Base-by-base conservation (phyloP, 306 rosid species). In the Pueraria montana region DNA sequence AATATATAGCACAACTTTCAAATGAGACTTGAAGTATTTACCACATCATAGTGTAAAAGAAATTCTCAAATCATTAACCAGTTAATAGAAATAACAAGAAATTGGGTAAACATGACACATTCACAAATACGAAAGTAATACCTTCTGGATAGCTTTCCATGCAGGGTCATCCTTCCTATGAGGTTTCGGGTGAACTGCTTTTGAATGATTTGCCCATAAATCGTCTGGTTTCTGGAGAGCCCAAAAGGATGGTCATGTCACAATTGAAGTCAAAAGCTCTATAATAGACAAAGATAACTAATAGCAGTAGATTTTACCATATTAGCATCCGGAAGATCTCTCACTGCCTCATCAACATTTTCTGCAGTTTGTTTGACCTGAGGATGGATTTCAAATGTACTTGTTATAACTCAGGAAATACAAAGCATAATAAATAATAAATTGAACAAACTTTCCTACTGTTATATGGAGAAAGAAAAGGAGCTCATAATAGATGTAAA, bases 251-350 rank as follows among this genome's bases (percentile, higher is more conserved):
- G 20, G 1, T 45, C 46, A 46, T 83, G 78, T 87, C 63, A 88
- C 38, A 24, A 72, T 27, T 74, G 21, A 74, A 78, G 27, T 56
- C 56, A 70, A 76, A 86, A 62, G 26, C 56, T 72, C 61, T 80
- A 55, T 62, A 58, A 38, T 63, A 64, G 61, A 77, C 12, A 21
- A 68, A 23, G 46, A 72, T 76, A 70, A 76, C 58, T 9, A 14
- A 24, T 7, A 2, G 55, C 53, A 32, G 11, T 46, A 66, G 72
- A 64, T 52, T 32, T 63, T 88, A 96, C 99, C 98, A 83, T 8
- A 88, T 96, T 96, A 61, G 98, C 99, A 79, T 93, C 99, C 2
- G 99, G 99, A 92, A 96, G 99, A 72, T 96, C 99, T 88, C 91
- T 89, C 79, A 84, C 93, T 45, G 99, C 99, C 63, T 81, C 93